Base-by-base conservation (phyloP, 805 yeast genomes). In the Danielia reshetovae region DNA sequence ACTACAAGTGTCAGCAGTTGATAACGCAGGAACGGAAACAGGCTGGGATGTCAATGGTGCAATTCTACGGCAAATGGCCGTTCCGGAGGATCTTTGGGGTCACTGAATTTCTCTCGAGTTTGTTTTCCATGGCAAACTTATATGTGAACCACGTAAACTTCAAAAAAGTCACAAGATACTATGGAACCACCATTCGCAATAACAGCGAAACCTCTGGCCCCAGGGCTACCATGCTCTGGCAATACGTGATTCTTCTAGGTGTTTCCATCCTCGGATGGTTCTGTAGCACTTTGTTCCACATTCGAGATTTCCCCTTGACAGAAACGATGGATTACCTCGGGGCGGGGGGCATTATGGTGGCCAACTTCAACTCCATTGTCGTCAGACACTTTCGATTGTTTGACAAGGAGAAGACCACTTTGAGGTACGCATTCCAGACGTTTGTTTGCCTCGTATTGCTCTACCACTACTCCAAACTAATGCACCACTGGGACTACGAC, bases 11-110 rank as follows among this genome's bases (percentile, higher is more conserved):
- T 43, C 63, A 55, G 38, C 71, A 64, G 40, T 37, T 51, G 7
- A 45, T 65, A 18, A 57, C 67, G 4, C 40, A 47, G 15, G 34
- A 36, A 18, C 40, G 69, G 12, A 28, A 36, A 16, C 27, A 22
- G 5, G 16, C 30, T 0, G 55, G 54, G 3, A 40, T 46, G 7
- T 52, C 52, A 4, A 46, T 59, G 44, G 70, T 65, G n/a, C 68
- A 67, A 39, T 67, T 65, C 40, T 50, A 52, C 31, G 72, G 72
- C 4, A 67, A 67, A 41, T 67, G 72, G 72, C 72, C 72, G 4
- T 67, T 67, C 34, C 36, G 32, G 5, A 46, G 71, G 19, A 46
- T 65, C 1, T 48, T 57, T 21, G 71, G 70, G 1, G 46, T 59
- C 15, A 62, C 65, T 17, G 72, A 67, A 37, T 19, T 64, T 18